These are phyloP conservation scores for Penicillium paneum DNA, from an alignment of 2,329 filamentous ascomycete genomes.

Conservation along the genomic window DNA sequence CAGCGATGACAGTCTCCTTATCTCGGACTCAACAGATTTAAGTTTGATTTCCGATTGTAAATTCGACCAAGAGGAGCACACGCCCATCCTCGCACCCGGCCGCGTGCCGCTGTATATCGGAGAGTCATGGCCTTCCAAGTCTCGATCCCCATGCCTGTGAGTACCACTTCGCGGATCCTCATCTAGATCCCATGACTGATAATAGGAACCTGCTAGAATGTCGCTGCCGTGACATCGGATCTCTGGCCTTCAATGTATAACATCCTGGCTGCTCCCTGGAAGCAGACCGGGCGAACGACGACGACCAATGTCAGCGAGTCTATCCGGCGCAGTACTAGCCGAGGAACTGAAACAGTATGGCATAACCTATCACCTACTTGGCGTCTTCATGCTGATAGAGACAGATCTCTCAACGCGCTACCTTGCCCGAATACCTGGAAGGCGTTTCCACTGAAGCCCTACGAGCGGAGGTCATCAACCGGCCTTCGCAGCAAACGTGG, in stretches of 20 bases:
- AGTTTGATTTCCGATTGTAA: background rate
- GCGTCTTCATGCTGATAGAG: background rate
- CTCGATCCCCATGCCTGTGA: constrained; percentile 48
- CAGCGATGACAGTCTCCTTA: constrained; percentile 26
- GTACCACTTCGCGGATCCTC: constrained; percentile 15
- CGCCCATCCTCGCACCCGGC: constrained; percentile 29
- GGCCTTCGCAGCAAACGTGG: constrained; percentile 18
- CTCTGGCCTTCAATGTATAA: constrained; percentile 46
- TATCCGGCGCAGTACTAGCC: constrained; percentile 10
- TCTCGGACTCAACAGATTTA: constrained; percentile 4
- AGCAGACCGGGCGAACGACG: constrained; percentile 26
- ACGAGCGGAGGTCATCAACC: constrained; percentile 17
- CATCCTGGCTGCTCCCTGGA: constrained; percentile 38
- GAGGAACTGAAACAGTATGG: constrained; percentile 22
- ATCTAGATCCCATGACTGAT: constrained; percentile 12
- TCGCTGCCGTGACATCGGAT: constrained; percentile 43
- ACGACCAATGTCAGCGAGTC: constrained; percentile 11
- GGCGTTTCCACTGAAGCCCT: constrained; percentile 26
- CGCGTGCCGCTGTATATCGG: constrained; percentile 36
- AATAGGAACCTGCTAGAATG: constrained; percentile 37
- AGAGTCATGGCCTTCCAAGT: constrained; percentile 53
- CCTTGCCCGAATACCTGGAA: constrained; percentile 29
- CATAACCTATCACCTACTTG: background rate
- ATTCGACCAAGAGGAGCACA: constrained; percentile 16
- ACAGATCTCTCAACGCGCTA: constrained; percentile 13